A percentile compares a stretch with the other conserved stretches of the same genome.
Conservation (phyloP, 2,329 filamentous ascomycete genomes). For the Colletotrichum sp. region DNA sequence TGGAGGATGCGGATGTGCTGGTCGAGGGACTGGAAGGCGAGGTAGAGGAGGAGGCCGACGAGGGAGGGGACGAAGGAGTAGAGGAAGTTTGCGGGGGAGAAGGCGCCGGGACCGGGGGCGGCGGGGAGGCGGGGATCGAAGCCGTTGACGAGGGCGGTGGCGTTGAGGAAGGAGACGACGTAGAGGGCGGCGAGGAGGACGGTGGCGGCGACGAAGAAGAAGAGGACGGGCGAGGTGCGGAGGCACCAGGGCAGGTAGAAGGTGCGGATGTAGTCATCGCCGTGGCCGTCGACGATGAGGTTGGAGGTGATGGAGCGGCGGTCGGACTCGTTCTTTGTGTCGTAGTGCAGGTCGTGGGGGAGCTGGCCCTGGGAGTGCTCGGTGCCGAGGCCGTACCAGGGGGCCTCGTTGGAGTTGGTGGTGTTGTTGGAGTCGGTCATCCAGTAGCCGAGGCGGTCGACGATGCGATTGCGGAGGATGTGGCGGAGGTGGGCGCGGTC, state of each 20-base stretch:
- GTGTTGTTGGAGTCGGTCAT: constrained; percentile 53
- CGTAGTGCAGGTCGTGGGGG: constrained; percentile 17
- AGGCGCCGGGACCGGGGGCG: constrained; percentile 63
- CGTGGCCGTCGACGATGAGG: constrained; percentile 42
- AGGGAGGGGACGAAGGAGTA: constrained; percentile 78
- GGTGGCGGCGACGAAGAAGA: constrained; percentile 65
- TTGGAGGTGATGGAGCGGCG: constrained; percentile 25
- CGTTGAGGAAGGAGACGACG: constrained; percentile 77
- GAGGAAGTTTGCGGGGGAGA: constrained; percentile 86
- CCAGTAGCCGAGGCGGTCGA: constrained; percentile 87
- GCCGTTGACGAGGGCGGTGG: constrained; percentile 67
- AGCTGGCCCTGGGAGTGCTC: constrained; percentile 42
- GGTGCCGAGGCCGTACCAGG: constrained; percentile 80
- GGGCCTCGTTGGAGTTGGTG: constrained; percentile 51
- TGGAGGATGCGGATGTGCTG: constrained; percentile 67
- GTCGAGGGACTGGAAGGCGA: constrained; percentile 71
- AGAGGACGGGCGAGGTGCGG: constrained; percentile 66
- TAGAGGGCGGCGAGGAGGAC: constrained; percentile 73
- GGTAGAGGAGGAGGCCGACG: constrained; percentile 69
- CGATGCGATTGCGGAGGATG: constrained; percentile 58
- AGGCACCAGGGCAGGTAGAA: constrained; percentile 81
- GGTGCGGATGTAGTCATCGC: constrained; percentile 50
- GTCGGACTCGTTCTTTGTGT: constrained; percentile 26
- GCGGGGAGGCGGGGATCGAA: constrained; percentile 73
- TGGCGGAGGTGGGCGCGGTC: constrained; percentile 56